phyloP scores from a whole-genome alignment of 1,139 yeast genomes.

The Candida gigantensis region DNA sequence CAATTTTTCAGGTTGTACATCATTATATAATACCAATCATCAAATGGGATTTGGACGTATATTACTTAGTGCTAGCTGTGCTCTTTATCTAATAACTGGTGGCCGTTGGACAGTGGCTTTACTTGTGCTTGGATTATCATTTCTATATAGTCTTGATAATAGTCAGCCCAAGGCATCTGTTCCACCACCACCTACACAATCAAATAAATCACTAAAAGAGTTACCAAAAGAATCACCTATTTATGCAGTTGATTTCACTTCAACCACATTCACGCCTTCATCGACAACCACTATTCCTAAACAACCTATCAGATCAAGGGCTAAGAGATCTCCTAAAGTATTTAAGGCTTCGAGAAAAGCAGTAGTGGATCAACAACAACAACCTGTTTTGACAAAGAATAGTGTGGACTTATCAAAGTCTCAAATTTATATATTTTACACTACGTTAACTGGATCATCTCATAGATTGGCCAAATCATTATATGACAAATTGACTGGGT shows the following conservation, averaged over 20 bases:
- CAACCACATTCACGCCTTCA: conserved; percentile 32
- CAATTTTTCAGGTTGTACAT: not conserved
- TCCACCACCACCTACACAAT: not conserved
- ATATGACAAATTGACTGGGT: conserved; percentile 30
- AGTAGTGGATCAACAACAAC: conserved; percentile 10
- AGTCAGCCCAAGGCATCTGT: conserved; percentile 1
- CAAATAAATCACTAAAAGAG: conserved; percentile 9
- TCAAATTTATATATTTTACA: conserved; percentile 68
- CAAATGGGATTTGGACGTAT: conserved; percentile 9
- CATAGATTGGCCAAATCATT: conserved; percentile 64
- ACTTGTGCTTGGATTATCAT: conserved; percentile 12
- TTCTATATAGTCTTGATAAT: conserved; percentile 9
- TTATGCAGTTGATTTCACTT: conserved; percentile 47
- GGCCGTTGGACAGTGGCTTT: conserved; percentile 31
- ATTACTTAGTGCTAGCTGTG: conserved; percentile 8
- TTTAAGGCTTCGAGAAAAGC: conserved; percentile 39
- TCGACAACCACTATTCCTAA: conserved; percentile 25
- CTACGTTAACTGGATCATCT: conserved; percentile 83
- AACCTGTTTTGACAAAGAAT: conserved; percentile 33
- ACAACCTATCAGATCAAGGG: conserved; percentile 21
- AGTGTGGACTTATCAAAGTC: conserved; percentile 39
- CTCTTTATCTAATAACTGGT: conserved; percentile 22
- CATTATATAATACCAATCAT: no score
- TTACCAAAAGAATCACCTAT: conserved; percentile 34
- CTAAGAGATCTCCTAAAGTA: conserved; percentile 39